phyloP scores from a whole-genome alignment of 1,284 basidiomycete genomes.

The Cryptococcus jaspeensis region DNA sequence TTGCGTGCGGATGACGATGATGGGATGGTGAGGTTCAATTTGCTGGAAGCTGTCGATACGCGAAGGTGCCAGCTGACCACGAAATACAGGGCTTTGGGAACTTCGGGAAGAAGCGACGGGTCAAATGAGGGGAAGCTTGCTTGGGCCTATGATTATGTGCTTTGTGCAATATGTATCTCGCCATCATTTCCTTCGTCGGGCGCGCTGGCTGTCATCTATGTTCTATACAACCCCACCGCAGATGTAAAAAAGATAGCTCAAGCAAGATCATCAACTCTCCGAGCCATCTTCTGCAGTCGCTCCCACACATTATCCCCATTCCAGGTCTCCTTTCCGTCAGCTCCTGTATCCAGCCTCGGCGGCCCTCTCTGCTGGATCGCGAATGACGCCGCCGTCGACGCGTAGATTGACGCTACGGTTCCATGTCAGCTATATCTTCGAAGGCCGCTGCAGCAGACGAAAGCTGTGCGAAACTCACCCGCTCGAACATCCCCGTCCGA shows the following conservation, averaged over 20 bases:
- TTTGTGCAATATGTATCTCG: too few species aligned
- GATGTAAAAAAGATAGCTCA: too few species aligned
- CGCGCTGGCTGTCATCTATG: too few species aligned
- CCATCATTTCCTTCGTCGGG: too few species aligned
- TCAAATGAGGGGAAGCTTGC: too few species aligned
- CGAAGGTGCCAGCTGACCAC: not conserved
- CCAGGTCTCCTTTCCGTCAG: constrained; percentile 58
- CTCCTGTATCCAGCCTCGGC: constrained; percentile 52
- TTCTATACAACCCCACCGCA: too few species aligned
- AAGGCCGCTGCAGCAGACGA: not conserved
- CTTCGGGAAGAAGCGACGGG: not conserved
- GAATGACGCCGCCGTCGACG: constrained; percentile 75
- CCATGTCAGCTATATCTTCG: constrained; percentile 9
- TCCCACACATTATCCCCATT: constrained; percentile 59
- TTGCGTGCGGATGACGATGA: constrained; percentile 22
- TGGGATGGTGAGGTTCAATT: constrained; percentile 12
- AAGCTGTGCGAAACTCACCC: constrained; percentile 56
- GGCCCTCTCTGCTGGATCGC: constrained; percentile 78
- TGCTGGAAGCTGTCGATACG: too few species aligned
- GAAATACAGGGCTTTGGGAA: not conserved
- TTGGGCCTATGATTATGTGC: too few species aligned
- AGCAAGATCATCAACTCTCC: constrained; percentile 10
- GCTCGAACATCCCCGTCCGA: constrained; percentile 61
- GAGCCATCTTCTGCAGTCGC: constrained; percentile 22
- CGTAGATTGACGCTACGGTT: constrained; percentile 65